Evolutionary conservation across 2,329 filamentous ascomycete species (phyloP), one percentile per base, ranked within the genome.

Genomic region (Pyrenophora tritici-repentis): DNA sequence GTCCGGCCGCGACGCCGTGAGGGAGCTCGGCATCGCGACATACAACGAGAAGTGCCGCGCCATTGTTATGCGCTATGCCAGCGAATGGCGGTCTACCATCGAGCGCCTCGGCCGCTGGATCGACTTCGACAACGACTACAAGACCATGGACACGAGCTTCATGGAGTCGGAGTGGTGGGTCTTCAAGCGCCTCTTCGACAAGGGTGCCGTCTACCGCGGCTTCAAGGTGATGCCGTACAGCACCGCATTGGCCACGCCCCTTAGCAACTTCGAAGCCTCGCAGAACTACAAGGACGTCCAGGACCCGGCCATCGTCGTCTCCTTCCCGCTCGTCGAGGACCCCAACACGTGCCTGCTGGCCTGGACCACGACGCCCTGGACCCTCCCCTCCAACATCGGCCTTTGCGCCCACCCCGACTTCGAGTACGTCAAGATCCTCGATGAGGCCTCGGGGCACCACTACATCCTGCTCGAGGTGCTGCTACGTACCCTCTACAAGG

Each of bases 81-180:
- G 81, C n/a, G 93, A 97, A 73, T 97, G 93, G 93, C 85, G 91
- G 66, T 78, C 86, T 57, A 96, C 91, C 20, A 89, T 97, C 65
- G 91, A 96, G 69, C 82, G 93, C 55, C 77, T 97, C 34, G 93
- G 93, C 49, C 87, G 93, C 50, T 97, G 93, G 93, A 94, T 97
- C 66, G 93, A 97, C 75, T 97, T 97, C 65, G 93, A 97, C 75
- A 94, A 96, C 65, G 91, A 97, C 73, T 97, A 96, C 80, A 96
- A 96, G 85, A 96, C 91, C 32, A 96, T 97, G 91, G 88, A 97
- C 73, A 82, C 87, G n/a, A 86, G 80, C 14, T 97, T 95, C 77
- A 97, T 97, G 93, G 93, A 97, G 78, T 88, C 89, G 0, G 86
- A 90, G 59, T 97, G 93, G 93, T 97, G 93, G 92, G 89, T 94